Evolutionary conservation across 257 asterid species (phyloP).

Genomic region (Prunella vulgaris): DNA sequence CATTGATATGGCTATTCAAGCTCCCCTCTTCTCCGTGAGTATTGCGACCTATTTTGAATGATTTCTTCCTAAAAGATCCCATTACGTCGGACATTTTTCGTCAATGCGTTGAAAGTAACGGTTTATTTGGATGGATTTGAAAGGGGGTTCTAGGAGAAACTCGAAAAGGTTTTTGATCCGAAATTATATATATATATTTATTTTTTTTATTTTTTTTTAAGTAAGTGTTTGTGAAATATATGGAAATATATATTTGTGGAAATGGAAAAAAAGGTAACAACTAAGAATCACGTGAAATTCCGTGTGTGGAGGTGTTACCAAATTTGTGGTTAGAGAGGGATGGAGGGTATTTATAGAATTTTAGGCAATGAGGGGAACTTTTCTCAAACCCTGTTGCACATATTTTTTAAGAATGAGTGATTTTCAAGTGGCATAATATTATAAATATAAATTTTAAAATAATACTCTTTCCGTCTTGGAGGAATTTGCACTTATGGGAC

Average conservation of each 20-base stretch:
- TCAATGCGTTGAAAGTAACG: neutral
- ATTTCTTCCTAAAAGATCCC: constrained; percentile 25
- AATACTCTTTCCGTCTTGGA: too few relatives aligned
- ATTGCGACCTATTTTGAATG: constrained; percentile 22
- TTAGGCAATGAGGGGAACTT: neutral
- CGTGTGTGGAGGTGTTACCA: neutral
- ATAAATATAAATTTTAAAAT: too few relatives aligned
- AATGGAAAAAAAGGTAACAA: neutral
- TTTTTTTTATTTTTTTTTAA: too few relatives aligned
- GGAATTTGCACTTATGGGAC: too few relatives aligned
- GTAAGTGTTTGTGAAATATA: neutral
- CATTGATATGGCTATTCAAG: neutral
- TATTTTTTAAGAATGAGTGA: too few relatives aligned
- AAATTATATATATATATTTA: neutral
- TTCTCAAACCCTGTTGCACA: neutral
- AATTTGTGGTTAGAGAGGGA: constrained; percentile 17
- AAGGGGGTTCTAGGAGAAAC: neutral
- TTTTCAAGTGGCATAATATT: too few relatives aligned
- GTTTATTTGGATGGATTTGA: neutral
- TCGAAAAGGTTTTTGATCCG: constrained; percentile 7
- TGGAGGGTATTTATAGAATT: constrained; percentile 14
- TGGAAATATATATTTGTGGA: neutral
- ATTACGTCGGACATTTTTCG: neutral
- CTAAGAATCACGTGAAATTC: constrained; percentile 17
- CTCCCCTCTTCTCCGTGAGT: constrained; percentile 11